Conservation (phyloP, 2,329 filamentous ascomycete genomes). For the Anthostomella pinea region DNA sequence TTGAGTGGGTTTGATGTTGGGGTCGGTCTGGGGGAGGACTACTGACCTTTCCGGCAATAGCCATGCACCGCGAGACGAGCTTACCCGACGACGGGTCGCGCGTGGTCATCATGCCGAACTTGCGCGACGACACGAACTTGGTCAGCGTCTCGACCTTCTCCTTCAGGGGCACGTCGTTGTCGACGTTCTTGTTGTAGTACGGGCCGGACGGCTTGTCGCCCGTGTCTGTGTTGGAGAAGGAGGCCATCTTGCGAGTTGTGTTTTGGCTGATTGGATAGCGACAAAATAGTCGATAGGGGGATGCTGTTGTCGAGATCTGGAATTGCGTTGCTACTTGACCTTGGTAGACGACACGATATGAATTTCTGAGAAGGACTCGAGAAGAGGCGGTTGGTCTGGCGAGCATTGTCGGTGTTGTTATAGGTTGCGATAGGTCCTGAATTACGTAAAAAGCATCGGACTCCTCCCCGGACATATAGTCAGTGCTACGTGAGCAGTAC, state of each 20-base stretch:
- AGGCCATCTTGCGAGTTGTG: conserved; percentile 31
- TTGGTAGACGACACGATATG: too few species aligned
- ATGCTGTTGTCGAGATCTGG: too few species aligned
- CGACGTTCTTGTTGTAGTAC: conserved; percentile 70
- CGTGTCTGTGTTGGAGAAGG: conserved; percentile 57
- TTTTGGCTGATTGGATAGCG: too few species aligned
- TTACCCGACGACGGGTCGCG: conserved; percentile 60
- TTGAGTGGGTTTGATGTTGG: background rate
- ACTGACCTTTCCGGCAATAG: conserved; percentile 69
- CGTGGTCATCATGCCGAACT: conserved; percentile 88
- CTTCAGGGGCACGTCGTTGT: conserved; percentile 52
- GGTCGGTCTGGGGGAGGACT: background rate
- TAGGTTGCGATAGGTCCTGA: too few species aligned
- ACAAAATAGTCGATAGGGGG: too few species aligned
- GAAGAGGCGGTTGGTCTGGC: too few species aligned
- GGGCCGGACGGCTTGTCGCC: conserved; percentile 66
- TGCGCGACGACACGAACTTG: conserved; percentile 66
- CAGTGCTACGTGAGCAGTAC: too few species aligned
- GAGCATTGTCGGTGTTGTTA: too few species aligned
- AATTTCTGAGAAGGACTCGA: too few species aligned
- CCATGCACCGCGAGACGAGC: conserved; percentile 81
- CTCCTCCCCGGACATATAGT: too few species aligned
- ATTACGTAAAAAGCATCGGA: too few species aligned
- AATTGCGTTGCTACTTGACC: too few species aligned
- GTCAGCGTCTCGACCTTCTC: conserved; percentile 73